A percentile compares a stretch with the other conserved stretches of the same genome.
Conservation (phyloP, 192 early-diverging fungal species). For the Pilaira anomala region DNA sequence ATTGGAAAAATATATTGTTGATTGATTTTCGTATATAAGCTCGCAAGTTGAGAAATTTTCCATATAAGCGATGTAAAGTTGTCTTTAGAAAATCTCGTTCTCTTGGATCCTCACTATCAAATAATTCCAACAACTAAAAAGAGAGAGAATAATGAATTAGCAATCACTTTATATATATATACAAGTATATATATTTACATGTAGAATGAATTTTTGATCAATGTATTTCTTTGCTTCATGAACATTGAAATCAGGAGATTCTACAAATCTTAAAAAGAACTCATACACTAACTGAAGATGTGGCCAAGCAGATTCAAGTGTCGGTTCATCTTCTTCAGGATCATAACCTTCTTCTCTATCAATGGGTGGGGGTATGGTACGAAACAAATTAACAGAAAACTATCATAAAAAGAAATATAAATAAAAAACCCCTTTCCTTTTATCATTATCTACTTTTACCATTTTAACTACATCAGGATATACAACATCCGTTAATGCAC, state of each 20-base stretch:
- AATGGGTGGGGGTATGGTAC: constrained; percentile 93
- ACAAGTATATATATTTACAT: too few species aligned
- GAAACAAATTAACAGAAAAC: constrained; percentile 94
- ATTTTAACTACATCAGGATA: constrained; percentile 94
- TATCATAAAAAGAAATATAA: constrained; percentile 29
- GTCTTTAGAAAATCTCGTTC: constrained; percentile 99
- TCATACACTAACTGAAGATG: constrained; percentile 98
- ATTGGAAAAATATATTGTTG: constrained; percentile 98
- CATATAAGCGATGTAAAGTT: constrained; percentile 96
- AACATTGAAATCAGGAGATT: constrained; percentile 97
- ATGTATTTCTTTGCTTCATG: constrained; percentile 96
- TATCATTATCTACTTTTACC: constrained; percentile 60
- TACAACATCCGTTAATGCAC: constrained; percentile 82
- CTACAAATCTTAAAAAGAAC: constrained; percentile 97
- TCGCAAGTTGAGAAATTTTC: constrained; percentile 95
- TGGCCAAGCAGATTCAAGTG: constrained; percentile 95
- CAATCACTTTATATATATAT: too few species aligned
- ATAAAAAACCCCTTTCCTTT: neutral
- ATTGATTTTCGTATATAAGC: constrained; percentile 97
- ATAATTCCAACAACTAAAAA: constrained; percentile 91
- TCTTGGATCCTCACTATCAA: constrained; percentile 97
- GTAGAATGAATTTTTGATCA: constrained; percentile 90
- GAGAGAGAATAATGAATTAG: neutral
- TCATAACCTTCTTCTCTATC: constrained; percentile 96
- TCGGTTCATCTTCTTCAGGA: constrained; percentile 99